Conservation (phyloP, 2,329 filamentous ascomycete genomes). For the Ceratocystis diversiconidia region DNA sequence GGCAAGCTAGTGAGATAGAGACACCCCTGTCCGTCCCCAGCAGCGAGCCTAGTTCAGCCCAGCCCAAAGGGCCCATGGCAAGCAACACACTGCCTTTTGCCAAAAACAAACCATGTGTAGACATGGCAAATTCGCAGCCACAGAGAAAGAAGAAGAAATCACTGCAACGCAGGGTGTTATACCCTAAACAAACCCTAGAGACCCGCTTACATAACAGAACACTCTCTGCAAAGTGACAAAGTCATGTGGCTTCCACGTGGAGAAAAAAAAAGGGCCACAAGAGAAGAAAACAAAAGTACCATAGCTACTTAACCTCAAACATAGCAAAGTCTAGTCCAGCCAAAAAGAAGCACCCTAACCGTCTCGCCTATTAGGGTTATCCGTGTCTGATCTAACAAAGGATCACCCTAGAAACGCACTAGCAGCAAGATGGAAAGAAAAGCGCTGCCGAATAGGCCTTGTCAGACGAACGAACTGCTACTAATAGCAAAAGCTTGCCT, state of each 20-base stretch:
- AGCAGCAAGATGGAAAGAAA: neutral
- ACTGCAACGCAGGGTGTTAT: neutral
- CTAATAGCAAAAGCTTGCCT: neutral
- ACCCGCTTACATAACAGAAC: neutral
- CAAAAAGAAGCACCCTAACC: neutral
- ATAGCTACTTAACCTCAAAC: neutral
- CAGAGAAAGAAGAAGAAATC: neutral
- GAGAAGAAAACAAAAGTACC: neutral
- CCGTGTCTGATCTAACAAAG: neutral
- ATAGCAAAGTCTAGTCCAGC: neutral
- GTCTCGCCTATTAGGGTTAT: neutral
- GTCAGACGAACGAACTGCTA: neutral
- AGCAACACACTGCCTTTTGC: neutral
- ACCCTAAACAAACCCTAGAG: neutral
- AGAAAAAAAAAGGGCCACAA: neutral
- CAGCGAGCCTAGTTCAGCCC: neutral
- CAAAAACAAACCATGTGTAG: neutral
- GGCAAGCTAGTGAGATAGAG: neutral
- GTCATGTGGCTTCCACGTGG: conserved; percentile 4
- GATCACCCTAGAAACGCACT: neutral
- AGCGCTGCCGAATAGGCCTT: neutral
- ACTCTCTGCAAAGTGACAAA: neutral
- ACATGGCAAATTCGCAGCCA: neutral
- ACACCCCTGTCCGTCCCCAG: neutral
- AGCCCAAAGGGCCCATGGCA: conserved; percentile 2